A percentile compares a stretch with the other conserved stretches of the same genome.
Conservation (phyloP, 768 basidiomycete species). For the Tricholomella constricta region DNA sequence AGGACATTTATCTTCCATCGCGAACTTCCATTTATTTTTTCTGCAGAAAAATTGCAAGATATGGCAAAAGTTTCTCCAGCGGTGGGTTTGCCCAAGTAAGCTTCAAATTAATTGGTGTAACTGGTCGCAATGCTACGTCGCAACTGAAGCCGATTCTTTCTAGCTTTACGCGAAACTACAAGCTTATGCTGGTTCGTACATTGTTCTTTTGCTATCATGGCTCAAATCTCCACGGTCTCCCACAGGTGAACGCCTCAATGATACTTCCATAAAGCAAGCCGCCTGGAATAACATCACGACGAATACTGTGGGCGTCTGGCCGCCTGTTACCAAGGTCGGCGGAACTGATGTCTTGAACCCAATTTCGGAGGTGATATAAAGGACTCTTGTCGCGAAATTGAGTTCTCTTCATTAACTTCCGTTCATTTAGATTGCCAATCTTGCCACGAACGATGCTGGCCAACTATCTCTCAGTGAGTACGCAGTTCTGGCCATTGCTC, state of each 20-base stretch:
- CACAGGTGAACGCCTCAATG: conserved; percentile 32
- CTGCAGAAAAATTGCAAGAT: conserved; percentile 35
- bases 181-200: conserved; percentile 35
- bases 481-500: conserved; percentile 38
- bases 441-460: conserved; percentile 38
- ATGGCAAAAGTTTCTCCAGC: conserved; percentile 35
- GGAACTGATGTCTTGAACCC: conserved; percentile 50
- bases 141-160: not conserved
- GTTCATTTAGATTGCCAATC: conserved; percentile 33
- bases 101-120: not conserved
- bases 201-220: not conserved
- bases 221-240: not conserved
- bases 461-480: conserved; percentile 36
- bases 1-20: conserved; percentile 4
- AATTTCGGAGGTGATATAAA: conserved; percentile 38
- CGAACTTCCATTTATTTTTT: not conserved
- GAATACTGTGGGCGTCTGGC: conserved; percentile 36
- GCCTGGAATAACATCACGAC: conserved; percentile 35
- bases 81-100: conserved; percentile 34
- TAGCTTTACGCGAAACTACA: conserved; percentile 41
- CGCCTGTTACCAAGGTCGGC: conserved; percentile 41
- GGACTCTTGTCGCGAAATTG: not conserved
- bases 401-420: not conserved
- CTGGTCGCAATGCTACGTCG: too few species aligned
- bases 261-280: conserved; percentile 31